phyloP scores from a whole-genome alignment of 2,329 filamentous ascomycete genomes.

The Pseudocercospora macadamiae region DNA sequence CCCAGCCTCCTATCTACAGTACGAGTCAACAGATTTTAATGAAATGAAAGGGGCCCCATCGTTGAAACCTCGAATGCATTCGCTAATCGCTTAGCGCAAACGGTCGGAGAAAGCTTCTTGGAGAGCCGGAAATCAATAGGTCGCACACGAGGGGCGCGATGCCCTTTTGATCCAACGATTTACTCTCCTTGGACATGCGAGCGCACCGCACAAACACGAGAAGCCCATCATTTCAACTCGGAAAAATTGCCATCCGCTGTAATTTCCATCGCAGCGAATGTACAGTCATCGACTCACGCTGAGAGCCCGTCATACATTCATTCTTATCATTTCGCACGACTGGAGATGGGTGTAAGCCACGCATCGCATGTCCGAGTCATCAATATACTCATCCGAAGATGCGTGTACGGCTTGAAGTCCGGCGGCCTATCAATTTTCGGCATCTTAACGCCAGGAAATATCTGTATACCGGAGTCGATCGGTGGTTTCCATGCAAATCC shows the following conservation, averaged over 20 bases:
- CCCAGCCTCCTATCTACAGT: background rate
- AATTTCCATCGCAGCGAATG: no score
- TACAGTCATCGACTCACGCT: no score
- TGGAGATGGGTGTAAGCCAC: no score
- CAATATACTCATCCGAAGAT: background rate
- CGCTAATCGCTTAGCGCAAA: background rate
- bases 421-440: background rate
- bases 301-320: background rate
- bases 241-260: background rate
- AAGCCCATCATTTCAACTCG: background rate
- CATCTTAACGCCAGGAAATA: background rate
- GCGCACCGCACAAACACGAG: background rate
- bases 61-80: background rate
- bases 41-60: background rate
- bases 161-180: background rate
- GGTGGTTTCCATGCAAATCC: background rate
- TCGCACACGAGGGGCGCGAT: background rate
- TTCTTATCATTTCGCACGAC: no score
- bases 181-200: background rate
- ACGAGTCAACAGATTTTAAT: background rate
- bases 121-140: slow-evolving; percentile 4
- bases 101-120: background rate
- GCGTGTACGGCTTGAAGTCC: background rate
- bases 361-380: background rate
- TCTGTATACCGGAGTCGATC: background rate